Percentiles rank a stretch among this genome's conserved stretches.
phyloP scores from a whole-genome alignment of 2,329 filamentous ascomycete genomes.

The Alternaria ventricosa region DNA sequence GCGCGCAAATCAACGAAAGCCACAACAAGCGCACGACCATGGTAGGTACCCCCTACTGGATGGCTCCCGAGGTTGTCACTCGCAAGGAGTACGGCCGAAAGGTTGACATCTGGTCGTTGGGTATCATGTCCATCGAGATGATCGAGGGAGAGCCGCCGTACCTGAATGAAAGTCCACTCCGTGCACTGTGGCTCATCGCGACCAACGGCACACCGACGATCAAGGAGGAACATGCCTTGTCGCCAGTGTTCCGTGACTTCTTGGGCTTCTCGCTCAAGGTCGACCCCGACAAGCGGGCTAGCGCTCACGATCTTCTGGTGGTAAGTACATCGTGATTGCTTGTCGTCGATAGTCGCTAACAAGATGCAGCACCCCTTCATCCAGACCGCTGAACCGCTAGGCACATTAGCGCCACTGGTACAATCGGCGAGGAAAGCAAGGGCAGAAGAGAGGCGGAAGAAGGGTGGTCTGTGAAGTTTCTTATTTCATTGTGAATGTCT shows the following conservation, averaged over 20 bases:
- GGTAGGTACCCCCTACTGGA: conserved; percentile 99
- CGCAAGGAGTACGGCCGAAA: conserved; percentile 98
- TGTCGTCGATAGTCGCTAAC: conserved; percentile 11
- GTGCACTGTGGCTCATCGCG: conserved; percentile 93
- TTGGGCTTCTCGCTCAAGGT: conserved; percentile 93
- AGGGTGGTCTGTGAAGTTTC: conserved; percentile 51
- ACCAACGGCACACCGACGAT: conserved; percentile 95
- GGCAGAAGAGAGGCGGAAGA: conserved; percentile 71
- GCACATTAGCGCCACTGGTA: conserved; percentile 84
- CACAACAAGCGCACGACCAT: conserved; percentile 98
- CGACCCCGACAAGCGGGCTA: conserved; percentile 94
- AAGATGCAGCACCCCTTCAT: conserved; percentile 55
- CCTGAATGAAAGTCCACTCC: conserved; percentile 89
- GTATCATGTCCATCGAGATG: conserved; percentile 99
- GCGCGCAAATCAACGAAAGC: conserved; percentile 95
- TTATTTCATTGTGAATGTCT: conserved; percentile 28
- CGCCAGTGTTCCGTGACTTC: conserved; percentile 86
- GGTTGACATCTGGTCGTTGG: conserved; percentile 97
- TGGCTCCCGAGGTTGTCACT: conserved; percentile 98
- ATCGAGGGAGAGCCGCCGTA: conserved; percentile 98
- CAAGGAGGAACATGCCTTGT: conserved; percentile 87
- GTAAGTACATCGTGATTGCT: conserved; percentile 62
- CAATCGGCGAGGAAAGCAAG: conserved; percentile 83
- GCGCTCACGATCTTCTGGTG: conserved; percentile 88
- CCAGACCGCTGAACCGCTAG: conserved; percentile 59